Conservation (phyloP, 257 asterid genomes). For the Leptodermis oblonga region DNA sequence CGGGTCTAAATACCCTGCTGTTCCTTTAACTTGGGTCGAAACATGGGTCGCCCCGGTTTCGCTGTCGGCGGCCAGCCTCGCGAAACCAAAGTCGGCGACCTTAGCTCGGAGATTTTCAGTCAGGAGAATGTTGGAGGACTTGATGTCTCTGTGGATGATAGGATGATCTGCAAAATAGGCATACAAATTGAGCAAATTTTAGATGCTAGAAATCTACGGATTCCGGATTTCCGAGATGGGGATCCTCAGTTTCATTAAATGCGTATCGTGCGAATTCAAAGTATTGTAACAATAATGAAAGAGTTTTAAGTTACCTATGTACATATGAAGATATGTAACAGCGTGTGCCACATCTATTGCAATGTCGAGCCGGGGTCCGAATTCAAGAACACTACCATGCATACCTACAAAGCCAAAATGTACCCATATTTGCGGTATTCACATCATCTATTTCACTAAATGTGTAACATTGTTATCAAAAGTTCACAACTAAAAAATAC, state of each 20-base stretch:
- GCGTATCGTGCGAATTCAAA: too few relatives aligned
- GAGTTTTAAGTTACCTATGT: constrained; percentile 53
- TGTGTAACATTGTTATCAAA: too few relatives aligned
- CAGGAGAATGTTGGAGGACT: constrained; percentile 93
- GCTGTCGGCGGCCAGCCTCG: constrained; percentile 65
- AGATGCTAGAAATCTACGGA: neutral
- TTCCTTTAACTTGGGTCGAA: constrained; percentile 95
- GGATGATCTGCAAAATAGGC: constrained; percentile 70
- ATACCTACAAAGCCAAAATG: constrained; percentile 40
- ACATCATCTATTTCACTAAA: too few relatives aligned
- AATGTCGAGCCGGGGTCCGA: constrained; percentile 66
- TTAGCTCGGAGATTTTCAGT: constrained; percentile 85
- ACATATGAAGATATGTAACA: constrained; percentile 85
- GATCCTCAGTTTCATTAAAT: too few relatives aligned
- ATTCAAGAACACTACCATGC: constrained; percentile 55
- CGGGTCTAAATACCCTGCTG: constrained; percentile 96
- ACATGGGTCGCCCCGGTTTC: constrained; percentile 90
- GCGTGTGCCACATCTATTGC: constrained; percentile 98
- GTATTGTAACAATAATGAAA: constrained; percentile 8
- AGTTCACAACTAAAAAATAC: too few relatives aligned
- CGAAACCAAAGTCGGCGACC: constrained; percentile 97
- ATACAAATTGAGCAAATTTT: neutral
- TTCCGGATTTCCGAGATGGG: neutral
- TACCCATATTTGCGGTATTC: neutral
- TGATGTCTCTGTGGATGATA: constrained; percentile 92